Percentiles rank a stretch among this genome's conserved stretches.
Evolutionary conservation across 2,329 filamentous ascomycete genomes (phyloP).

Genomic region (Onygenales sp.): DNA sequence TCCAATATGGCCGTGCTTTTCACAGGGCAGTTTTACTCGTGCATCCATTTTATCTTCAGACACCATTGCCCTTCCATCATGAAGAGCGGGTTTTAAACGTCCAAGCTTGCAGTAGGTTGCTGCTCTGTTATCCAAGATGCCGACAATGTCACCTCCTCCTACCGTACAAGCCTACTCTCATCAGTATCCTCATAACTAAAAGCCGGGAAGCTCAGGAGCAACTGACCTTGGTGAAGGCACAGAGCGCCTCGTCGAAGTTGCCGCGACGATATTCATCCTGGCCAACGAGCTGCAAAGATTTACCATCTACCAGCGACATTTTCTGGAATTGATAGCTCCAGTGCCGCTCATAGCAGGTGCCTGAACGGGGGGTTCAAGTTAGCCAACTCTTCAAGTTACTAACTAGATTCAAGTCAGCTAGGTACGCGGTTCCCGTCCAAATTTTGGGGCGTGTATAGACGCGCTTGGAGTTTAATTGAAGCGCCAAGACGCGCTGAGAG

Average conservation of each 20-base stretch:
- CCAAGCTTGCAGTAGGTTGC: conserved; percentile 46
- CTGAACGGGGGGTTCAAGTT: too few species aligned
- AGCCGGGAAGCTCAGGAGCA: background rate
- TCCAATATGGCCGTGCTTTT: background rate
- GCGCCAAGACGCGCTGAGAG: background rate
- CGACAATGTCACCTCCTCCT: conserved; percentile 22
- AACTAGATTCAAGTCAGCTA: too few species aligned
- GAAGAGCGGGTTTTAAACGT: conserved; percentile 41
- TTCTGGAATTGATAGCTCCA: background rate
- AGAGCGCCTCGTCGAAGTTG: conserved; percentile 35
- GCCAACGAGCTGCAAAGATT: conserved; percentile 28
- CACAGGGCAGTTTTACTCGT: conserved; percentile 26
- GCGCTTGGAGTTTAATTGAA: background rate
- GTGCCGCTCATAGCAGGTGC: too few species aligned
- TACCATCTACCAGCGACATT: background rate
- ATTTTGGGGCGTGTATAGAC: conserved; percentile 1
- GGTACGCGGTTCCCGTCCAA: background rate
- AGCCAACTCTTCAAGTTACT: too few species aligned
- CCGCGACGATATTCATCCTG: conserved; percentile 34
- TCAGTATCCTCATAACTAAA: too few species aligned
- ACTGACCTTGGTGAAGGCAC: conserved; percentile 31
- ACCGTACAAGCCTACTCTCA: conserved; percentile 27
- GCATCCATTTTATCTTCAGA: conserved; percentile 40
- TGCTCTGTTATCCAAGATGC: conserved; percentile 46
- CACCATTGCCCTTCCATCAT: conserved; percentile 50